phyloP scores from a whole-genome alignment of 148 eudicot genomes.

The Simmondsia chinensis region DNA sequence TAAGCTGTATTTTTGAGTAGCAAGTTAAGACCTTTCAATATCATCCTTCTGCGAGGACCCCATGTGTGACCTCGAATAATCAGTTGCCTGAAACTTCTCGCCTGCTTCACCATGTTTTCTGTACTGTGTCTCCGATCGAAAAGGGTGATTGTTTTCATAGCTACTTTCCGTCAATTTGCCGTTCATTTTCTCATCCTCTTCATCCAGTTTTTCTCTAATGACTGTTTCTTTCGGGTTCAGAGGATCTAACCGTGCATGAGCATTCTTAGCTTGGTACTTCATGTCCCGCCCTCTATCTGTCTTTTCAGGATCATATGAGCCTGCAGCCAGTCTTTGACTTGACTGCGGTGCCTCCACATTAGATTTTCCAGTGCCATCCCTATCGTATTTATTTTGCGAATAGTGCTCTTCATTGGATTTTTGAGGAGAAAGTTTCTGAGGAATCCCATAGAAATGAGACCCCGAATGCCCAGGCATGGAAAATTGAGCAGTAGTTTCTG shows the following conservation, averaged over 20 bases:
- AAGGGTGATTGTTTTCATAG: constrained; percentile 23
- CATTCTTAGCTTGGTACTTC: constrained; percentile 30
- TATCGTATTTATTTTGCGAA: constrained; percentile 17
- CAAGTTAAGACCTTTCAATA: too few species aligned
- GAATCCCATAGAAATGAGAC: constrained; percentile 21
- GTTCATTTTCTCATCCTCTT: constrained; percentile 35
- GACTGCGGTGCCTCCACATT: constrained; percentile 34
- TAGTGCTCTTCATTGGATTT: constrained; percentile 27
- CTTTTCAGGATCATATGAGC: constrained; percentile 25
- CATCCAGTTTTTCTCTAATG: constrained; percentile 29
- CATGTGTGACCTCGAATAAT: constrained; percentile 19
- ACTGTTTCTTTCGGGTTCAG: constrained; percentile 27
- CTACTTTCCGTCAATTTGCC: constrained; percentile 25
- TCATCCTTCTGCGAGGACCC: constrained; percentile 27
- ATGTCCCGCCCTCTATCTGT: constrained; percentile 31
- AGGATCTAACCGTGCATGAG: constrained; percentile 20
- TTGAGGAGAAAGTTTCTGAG: constrained; percentile 28
- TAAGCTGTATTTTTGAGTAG: too few species aligned
- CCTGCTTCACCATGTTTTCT: constrained; percentile 29
- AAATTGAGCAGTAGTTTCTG: constrained; percentile 31
- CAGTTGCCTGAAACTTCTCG: constrained; percentile 28
- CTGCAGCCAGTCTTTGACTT: constrained; percentile 28
- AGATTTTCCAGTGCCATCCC: constrained; percentile 35
- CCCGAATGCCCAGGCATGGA: constrained; percentile 24
- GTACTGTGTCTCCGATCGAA: constrained; percentile 14